Evolutionary conservation across 306 rosid species (phyloP).

Genomic region (Psophocarpus tetragonolobus): DNA sequence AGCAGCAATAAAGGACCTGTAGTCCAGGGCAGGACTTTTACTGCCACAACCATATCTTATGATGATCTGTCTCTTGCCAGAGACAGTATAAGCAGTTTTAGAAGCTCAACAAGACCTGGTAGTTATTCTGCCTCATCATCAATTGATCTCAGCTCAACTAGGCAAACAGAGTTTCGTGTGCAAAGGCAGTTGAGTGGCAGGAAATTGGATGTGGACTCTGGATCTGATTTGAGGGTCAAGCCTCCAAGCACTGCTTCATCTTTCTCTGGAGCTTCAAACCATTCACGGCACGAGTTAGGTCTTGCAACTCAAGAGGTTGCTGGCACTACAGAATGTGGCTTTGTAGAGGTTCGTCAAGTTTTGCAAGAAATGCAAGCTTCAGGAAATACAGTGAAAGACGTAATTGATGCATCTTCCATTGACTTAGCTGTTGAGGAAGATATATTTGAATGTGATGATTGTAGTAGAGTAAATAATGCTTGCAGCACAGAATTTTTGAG

Average conservation of each 20-base stretch:
- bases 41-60: constrained; percentile 66
- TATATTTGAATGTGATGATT: constrained; percentile 38
- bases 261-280: constrained; percentile 47
- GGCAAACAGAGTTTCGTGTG: constrained; percentile 55
- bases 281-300: constrained; percentile 43
- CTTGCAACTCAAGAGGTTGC: constrained; percentile 45
- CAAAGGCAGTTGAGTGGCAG: constrained; percentile 65
- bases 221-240: constrained; percentile 50
- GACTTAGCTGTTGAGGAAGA: constrained; percentile 44
- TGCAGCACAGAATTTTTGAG: constrained; percentile 45
- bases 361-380: constrained; percentile 43
- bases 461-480: constrained; percentile 41
- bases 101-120: constrained; percentile 70
- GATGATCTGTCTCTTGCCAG: constrained; percentile 65
- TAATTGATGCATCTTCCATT: constrained; percentile 39
- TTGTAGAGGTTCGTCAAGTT: constrained; percentile 25
- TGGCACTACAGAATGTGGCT: constrained; percentile 37
- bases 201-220: constrained; percentile 57
- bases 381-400: constrained; percentile 46
- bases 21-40: constrained; percentile 69
- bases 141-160: constrained; percentile 58
- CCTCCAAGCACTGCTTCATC: constrained; percentile 50
- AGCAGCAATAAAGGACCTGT: constrained; percentile 78
- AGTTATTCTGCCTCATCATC: constrained; percentile 84
- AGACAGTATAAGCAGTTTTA: constrained; percentile 61